Base-by-base conservation (phyloP, 306 rosid species). In the Cyclanthera cordifolia region DNA sequence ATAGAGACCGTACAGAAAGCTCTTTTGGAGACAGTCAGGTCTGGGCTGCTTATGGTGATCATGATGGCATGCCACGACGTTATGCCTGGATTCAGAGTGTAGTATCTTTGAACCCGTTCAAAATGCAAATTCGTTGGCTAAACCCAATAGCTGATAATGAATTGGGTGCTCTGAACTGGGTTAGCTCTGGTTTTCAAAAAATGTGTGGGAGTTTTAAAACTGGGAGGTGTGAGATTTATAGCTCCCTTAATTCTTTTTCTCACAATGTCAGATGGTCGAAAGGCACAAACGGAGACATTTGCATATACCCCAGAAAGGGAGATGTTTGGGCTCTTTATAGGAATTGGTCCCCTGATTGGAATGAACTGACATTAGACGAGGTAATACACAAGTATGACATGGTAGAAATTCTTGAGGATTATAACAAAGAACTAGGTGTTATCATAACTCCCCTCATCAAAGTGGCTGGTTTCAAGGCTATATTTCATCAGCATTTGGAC, bases 311-410 rank as follows among this genome's bases (percentile, higher is more conserved):
- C 64, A 84, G 78, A 72, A 90, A 82, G 70, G 95, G 96, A 24
- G 94, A 93, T 69, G 94, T 93, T 79, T 90, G 96, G 96, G 96
- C 99, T 70, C 78, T 93, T 30, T 93, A 87, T 76, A 75, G 84
- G 81, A 87, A 88, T 65, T 90, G 99, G 99, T 86, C 96, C 43
- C 84, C 82, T 23, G 82, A 82, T 49, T 93, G 99, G 99, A 82
- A 93, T 67, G 99, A 84, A 63, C 76, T 83, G 46, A 89, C 93
- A 24, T 71, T 85, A 0, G 81, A 80, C 43, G 89, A 87, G 72
- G 90, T 82, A 61, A 83, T 80, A 37, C 88, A 82, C 72, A 78
- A 83, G 79, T 87, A 84, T 57, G 91, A 87, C 64, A 81, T 93
- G 90, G 91, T 93, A 53, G 91, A 93, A 78, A 84, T 93, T 16